phyloP scores from a whole-genome alignment of 2,329 filamentous ascomycete genomes.

The Fusarium sp. region DNA sequence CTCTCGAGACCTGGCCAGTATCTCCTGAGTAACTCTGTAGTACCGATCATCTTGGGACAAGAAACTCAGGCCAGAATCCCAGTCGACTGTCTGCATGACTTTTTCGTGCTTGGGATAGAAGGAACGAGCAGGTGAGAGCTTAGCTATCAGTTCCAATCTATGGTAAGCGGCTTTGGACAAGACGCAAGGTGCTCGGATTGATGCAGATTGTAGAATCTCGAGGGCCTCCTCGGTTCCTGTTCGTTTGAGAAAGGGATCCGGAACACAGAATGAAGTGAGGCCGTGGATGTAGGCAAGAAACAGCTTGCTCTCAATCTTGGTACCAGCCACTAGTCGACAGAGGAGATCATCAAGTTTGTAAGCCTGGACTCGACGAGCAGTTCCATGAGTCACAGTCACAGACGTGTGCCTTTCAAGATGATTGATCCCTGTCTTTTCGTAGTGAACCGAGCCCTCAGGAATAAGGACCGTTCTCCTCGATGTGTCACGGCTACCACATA shows the following conservation, averaged over 20 bases:
- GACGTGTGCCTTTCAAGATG: conserved; percentile 49
- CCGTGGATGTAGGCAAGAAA: conserved; percentile 68
- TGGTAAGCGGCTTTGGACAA: background rate
- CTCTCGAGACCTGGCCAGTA: background rate
- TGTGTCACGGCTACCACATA: conserved; percentile 48
- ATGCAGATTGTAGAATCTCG: conserved; percentile 62
- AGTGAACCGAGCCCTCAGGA: conserved; percentile 51
- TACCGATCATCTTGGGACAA: conserved; percentile 64
- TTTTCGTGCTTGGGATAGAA: conserved; percentile 61
- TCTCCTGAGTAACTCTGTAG: conserved; percentile 21
- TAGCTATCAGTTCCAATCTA: background rate
- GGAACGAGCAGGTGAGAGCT: conserved; percentile 49
- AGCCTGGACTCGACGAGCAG: conserved; percentile 51
- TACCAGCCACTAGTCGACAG: conserved; percentile 65
- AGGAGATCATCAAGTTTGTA: conserved; percentile 67
- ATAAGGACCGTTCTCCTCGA: conserved; percentile 56
- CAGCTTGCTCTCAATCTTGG: conserved; percentile 66
- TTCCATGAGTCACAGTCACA: conserved; percentile 53
- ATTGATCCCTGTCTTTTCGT: background rate
- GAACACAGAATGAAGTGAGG: conserved; percentile 66
- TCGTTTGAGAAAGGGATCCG: conserved; percentile 62
- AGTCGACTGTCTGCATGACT: conserved; percentile 64
- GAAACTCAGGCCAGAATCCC: conserved; percentile 57
- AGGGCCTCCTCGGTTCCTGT: conserved; percentile 71
- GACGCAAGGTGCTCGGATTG: conserved; percentile 56